Evolutionary conservation across 2,329 filamentous ascomycete genomes (phyloP).

Genomic region (Metarhizium sp.): DNA sequence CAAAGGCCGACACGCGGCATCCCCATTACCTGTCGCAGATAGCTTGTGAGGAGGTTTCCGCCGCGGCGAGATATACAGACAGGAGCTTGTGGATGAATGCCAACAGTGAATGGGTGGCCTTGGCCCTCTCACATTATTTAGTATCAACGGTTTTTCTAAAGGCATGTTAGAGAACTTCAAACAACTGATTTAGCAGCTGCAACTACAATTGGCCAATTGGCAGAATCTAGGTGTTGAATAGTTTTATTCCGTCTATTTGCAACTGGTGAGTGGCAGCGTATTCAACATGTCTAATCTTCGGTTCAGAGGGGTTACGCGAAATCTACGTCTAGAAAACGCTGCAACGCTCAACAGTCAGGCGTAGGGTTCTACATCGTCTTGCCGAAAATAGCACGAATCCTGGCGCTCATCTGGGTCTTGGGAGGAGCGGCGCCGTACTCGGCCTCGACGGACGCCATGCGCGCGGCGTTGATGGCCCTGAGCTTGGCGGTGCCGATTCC

Average conservation of each 20-base stretch:
- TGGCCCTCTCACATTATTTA: too few relatives aligned
- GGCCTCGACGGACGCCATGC: conserved; percentile 25
- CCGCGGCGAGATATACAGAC: too few relatives aligned
- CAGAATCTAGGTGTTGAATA: background rate
- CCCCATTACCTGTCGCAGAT: too few relatives aligned
- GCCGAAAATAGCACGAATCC: conserved; percentile 1
- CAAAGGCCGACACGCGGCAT: too few relatives aligned
- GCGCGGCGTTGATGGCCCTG: conserved; percentile 54
- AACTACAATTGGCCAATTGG: background rate
- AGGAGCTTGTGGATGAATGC: too few relatives aligned
- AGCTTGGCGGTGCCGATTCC: conserved; percentile 81
- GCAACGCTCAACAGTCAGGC: background rate
- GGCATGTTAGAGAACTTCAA: too few relatives aligned
- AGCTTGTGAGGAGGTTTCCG: too few relatives aligned
- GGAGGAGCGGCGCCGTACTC: conserved; percentile 14
- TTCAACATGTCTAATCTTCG: background rate
- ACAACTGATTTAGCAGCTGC: too few relatives aligned
- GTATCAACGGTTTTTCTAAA: too few relatives aligned
- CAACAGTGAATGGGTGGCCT: too few relatives aligned
- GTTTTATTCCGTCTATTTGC: background rate
- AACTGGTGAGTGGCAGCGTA: background rate
- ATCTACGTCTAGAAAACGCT: background rate
- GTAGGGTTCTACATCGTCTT: background rate
- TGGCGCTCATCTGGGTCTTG: background rate
- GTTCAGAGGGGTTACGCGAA: background rate